These are phyloP conservation scores for Fagus crenata DNA, from an alignment of 306 rosid species.

Conservation along the genomic window DNA sequence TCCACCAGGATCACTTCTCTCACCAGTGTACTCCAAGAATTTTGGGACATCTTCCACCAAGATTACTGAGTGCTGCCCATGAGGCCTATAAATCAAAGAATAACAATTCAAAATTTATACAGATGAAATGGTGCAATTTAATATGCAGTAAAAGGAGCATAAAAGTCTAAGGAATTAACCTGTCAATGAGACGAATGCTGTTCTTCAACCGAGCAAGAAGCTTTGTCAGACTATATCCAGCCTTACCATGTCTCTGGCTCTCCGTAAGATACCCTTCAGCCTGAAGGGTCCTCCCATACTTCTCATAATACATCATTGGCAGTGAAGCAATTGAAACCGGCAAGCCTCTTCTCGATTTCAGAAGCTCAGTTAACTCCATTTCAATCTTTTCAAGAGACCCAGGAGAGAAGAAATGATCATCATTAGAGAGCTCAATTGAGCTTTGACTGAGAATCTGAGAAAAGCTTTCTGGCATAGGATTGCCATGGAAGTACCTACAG, in stretches of 20 bases:
- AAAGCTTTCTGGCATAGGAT: constrained; percentile 28
- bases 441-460: constrained; percentile 22
- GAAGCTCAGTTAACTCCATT: constrained; percentile 43
- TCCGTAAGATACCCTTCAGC: constrained; percentile 54
- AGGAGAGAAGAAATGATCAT: constrained; percentile 29
- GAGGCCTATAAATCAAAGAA: constrained; percentile 37
- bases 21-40: constrained; percentile 33
- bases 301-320: constrained; percentile 45
- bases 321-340: constrained; percentile 50
- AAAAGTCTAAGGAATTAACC: constrained; percentile 18
- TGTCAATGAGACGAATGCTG: constrained; percentile 46
- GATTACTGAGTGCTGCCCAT: constrained; percentile 49
- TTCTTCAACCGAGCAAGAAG: constrained; percentile 49
- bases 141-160: not conserved
- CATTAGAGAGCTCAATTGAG: constrained; percentile 34
- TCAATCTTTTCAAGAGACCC: constrained; percentile 42
- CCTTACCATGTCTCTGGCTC: constrained; percentile 51
- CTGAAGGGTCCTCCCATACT: constrained; percentile 45
- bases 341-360: constrained; percentile 43
- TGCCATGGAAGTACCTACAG: constrained; percentile 47
- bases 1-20: constrained; percentile 39
- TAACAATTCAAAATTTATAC: constrained; percentile 3
- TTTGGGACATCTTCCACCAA: constrained; percentile 46
- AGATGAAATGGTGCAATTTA: not conserved
- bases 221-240: constrained; percentile 47